A percentile compares a stretch with the other conserved stretches of the same genome.
Evolutionary conservation across 805 yeast species (phyloP).

Genomic region (Candida insectorum): DNA sequence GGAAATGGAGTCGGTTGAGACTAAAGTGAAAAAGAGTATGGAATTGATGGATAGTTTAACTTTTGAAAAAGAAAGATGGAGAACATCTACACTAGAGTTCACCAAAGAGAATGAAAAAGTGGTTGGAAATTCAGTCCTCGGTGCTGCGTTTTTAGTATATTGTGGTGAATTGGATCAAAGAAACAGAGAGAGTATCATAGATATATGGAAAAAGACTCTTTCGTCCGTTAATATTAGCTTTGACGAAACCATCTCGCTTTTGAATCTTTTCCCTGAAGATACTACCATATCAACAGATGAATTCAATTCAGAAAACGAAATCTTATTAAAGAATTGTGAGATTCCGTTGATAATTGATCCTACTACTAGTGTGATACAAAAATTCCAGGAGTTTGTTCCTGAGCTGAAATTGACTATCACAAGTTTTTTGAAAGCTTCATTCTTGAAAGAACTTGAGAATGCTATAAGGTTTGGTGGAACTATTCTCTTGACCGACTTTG

Average conservation of each 20-base stretch:
- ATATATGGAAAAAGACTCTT: constrained; percentile 36
- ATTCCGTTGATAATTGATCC: constrained; percentile 76
- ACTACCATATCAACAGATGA: constrained; percentile 44
- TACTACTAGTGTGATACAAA: constrained; percentile 39
- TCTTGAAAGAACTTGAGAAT: constrained; percentile 68
- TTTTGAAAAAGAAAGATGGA: constrained; percentile 74
- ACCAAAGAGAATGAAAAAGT: constrained; percentile 41
- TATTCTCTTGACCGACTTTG: constrained; percentile 75
- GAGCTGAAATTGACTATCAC: constrained; percentile 48
- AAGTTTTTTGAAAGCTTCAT: constrained; percentile 69
- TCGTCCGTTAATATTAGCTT: constrained; percentile 6
- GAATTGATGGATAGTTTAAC: constrained; percentile 60
- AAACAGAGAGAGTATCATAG: constrained; percentile 33
- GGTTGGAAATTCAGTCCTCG: constrained; percentile 63
- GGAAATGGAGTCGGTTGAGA: constrained; percentile 63
- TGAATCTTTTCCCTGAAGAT: constrained; percentile 14
- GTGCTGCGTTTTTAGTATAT: constrained; percentile 60
- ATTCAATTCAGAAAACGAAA: constrained; percentile 59
- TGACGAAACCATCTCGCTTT: constrained; percentile 6
- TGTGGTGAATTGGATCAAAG: constrained; percentile 56
- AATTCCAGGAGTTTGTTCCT: constrained; percentile 22
- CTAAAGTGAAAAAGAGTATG: constrained; percentile 60
- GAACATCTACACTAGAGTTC: constrained; percentile 51
- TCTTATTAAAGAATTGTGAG: constrained; percentile 41
- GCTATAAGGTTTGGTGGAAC: constrained; percentile 81